These are phyloP conservation scores for Pelargonium citronellum DNA, from an alignment of 441 rosid species.

Conservation along the genomic window DNA sequence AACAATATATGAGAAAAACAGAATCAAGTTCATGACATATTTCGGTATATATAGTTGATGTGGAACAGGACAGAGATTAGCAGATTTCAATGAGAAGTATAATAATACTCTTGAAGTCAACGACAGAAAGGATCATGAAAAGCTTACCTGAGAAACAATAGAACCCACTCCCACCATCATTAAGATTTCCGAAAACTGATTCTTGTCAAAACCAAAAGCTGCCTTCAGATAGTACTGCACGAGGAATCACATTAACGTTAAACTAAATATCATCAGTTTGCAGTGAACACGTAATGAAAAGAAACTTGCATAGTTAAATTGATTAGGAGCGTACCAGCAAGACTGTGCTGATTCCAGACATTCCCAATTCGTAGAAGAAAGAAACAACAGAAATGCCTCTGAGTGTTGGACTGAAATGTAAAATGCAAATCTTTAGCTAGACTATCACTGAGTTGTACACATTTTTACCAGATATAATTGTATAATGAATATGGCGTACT, in stretches of 20 bases:
- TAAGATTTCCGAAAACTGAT: constrained; percentile 49
- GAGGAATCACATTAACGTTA: neutral
- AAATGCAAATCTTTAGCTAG: neutral
- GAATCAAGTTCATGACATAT: neutral
- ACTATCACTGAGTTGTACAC: neutral
- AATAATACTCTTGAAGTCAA: no score
- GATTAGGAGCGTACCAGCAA: constrained; percentile 32
- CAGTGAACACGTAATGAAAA: no score
- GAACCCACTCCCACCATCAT: constrained; percentile 47
- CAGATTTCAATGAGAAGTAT: no score
- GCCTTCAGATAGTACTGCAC: constrained; percentile 55
- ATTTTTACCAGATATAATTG: no score
- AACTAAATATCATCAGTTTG: neutral
- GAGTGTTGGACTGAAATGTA: constrained; percentile 40
- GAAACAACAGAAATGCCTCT: constrained; percentile 44
- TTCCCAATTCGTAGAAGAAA: constrained; percentile 55
- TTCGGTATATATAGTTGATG: no score
- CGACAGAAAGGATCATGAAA: no score
- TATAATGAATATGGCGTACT: no score
- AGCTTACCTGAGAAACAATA: constrained; percentile 47
- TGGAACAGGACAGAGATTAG: no score
- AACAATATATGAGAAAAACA: constrained; percentile 5
- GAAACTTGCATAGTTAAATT: neutral
- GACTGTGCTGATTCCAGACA: constrained; percentile 45
- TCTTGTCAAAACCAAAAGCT: constrained; percentile 45